Percentiles rank a stretch among this genome's conserved stretches.
phyloP scores from a whole-genome alignment of 1,284 basidiomycete genomes.

The Naganishia sp. region DNA sequence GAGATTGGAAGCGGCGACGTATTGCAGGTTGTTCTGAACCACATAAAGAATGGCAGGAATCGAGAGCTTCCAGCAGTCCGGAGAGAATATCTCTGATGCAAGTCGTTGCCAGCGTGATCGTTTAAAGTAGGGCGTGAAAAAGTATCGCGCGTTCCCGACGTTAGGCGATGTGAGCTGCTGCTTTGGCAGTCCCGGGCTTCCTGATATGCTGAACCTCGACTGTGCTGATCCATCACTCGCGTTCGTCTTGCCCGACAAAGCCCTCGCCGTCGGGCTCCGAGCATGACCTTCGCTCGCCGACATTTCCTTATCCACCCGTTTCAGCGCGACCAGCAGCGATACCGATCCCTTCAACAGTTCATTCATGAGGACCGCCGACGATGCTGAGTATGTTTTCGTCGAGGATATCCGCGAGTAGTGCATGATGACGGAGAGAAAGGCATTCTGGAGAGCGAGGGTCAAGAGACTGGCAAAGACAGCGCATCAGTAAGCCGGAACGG shows the following conservation, averaged over 20 bases:
- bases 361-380: conserved; percentile 86
- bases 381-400: conserved; percentile 76
- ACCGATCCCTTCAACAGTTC: conserved; percentile 89
- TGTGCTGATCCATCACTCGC: not conserved
- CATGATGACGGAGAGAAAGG: conserved; percentile 84
- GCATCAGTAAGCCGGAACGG: not conserved
- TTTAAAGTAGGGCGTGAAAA: conserved; percentile 28
- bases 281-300: conserved; percentile 25
- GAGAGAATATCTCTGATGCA: conserved; percentile 61
- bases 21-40: conserved; percentile 94
- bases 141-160: not conserved
- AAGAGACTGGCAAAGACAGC: conserved; percentile 58
- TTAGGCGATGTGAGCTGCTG: not conserved
- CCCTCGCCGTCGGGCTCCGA: conserved; percentile 24
- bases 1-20: conserved; percentile 87
- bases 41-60: conserved; percentile 96
- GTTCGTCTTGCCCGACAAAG: not conserved
- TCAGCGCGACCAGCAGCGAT: conserved; percentile 69
- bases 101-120: conserved; percentile 36
- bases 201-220: conserved; percentile 1
- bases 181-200: not conserved
- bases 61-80: conserved; percentile 93
- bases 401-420: conserved; percentile 87
- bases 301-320: conserved; percentile 51
- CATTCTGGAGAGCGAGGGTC: conserved; percentile 91